A percentile compares a stretch with the other conserved stretches of the same genome.
phyloP scores from a whole-genome alignment of 306 rosid species.

The Castanea mollissima region DNA sequence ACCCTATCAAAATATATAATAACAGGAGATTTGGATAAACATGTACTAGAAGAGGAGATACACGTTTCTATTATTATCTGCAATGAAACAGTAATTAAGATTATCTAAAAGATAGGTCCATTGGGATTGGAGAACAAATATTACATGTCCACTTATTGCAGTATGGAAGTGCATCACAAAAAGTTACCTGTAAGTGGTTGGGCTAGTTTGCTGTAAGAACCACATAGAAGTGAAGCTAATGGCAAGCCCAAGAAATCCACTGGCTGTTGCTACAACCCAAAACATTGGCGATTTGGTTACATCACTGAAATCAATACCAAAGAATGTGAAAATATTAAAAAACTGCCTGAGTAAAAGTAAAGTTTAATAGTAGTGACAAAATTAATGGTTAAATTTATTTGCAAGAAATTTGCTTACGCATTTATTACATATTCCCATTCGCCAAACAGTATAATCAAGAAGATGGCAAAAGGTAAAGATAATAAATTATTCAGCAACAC shows the following conservation, averaged over 20 bases:
- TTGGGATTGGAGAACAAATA: not conserved
- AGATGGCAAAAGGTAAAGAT: conserved; percentile 73
- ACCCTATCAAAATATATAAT: too few relatives aligned
- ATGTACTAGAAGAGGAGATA: too few relatives aligned
- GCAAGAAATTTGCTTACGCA: conserved; percentile 52
- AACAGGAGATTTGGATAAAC: too few relatives aligned
- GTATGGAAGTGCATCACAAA: not conserved
- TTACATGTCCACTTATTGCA: not conserved
- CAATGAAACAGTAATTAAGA: too few relatives aligned
- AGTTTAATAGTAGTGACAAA: not conserved
- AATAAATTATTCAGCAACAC: conserved; percentile 80
- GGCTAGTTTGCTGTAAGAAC: conserved; percentile 89
- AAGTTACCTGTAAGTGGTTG: conserved; percentile 80
- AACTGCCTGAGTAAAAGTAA: conserved; percentile 3
- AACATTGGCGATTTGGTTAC: conserved; percentile 63
- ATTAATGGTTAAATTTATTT: not conserved
- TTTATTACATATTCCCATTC: conserved; percentile 79
- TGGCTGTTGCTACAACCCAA: conserved; percentile 76
- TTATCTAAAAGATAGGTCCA: too few relatives aligned
- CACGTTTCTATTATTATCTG: too few relatives aligned
- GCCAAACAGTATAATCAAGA: conserved; percentile 56
- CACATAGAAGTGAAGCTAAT: conserved; percentile 95
- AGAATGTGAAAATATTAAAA: conserved; percentile 10
- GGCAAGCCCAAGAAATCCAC: conserved; percentile 86
- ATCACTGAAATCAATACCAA: conserved; percentile 48